Base-by-base conservation (phyloP, 2,329 filamentous ascomycete species). In the Cladosporium sp. region DNA sequence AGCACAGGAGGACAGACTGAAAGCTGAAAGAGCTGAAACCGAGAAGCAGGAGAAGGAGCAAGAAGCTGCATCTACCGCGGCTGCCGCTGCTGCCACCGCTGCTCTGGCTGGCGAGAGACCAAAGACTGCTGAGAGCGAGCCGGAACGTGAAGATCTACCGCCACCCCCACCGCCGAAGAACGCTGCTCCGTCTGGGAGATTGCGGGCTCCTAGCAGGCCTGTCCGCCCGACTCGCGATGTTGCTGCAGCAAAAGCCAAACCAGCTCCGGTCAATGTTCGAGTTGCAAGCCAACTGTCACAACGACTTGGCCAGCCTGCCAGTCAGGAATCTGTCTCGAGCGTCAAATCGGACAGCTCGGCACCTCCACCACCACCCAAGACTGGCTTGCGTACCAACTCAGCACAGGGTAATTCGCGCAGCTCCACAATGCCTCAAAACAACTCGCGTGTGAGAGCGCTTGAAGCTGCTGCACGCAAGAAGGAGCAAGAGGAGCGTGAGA, bases 401-500 rank as follows among this genome's bases (percentile, higher is more conserved):
- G 69, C 87, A 15, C 82, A 87, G 45, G 74, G 73, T 0, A 63
- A 56, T 41, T 50, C 56, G 8, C 54, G 61, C 32, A 63, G 54
- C 42, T 62, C 54, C 29, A 64, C 56, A n/a, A 59, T 71, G 45
- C 80, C 84, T 0, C 43, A 44, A 17, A 88, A 86, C 39, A 67
- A 63, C 41, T 58, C 63, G 17, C 60, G 65, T 7, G 60, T 68
- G 12, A 62, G 60, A 64, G 85, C 87, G 2, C 73, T 91, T 18
- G 83, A 91, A 48, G 76, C 86, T 42, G 88, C 86, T 2, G 86
- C 88, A 34, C 85, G 84, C 63, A 91, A 90, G 68, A 92, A 86
- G 64, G 89, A 95, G 66, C 85, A 82, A 65, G 90, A 95, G 60
- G 89, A 95, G 64, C 82, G 84, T 42, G 88, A 90, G 57, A 82